These are phyloP conservation scores for Styphnolobium japonicum DNA, from an alignment of 306 rosid genomes.

Conservation along the genomic window DNA sequence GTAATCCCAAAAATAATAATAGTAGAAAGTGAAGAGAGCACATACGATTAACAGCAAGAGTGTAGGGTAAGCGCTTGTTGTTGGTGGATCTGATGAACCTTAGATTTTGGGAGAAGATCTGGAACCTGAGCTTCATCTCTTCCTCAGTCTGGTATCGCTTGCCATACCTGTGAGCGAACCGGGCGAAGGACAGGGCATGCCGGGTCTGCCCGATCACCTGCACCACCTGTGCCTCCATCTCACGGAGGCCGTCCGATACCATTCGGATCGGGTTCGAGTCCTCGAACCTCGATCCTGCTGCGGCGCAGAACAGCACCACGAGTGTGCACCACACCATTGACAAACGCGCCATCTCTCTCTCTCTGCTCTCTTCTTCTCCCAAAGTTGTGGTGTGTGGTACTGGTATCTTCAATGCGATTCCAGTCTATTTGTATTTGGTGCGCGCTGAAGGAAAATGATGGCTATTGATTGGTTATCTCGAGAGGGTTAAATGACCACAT, in stretches of 20 bases:
- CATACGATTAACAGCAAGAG: conserved; percentile 69
- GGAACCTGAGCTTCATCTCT: conserved; percentile 60
- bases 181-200: conserved; percentile 56
- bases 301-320: conserved; percentile 43
- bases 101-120: conserved; percentile 50
- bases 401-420: not conserved
- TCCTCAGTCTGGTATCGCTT: conserved; percentile 58
- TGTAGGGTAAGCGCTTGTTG: conserved; percentile 53
- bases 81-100: conserved; percentile 56
- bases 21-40: not conserved
- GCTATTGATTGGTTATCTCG: too few species aligned
- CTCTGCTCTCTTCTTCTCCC: too few species aligned
- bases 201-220: conserved; percentile 51
- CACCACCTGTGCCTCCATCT: conserved; percentile 46
- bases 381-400: too few species aligned
- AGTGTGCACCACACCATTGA: conserved; percentile 24
- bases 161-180: conserved; percentile 62
- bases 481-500: not conserved
- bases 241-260: conserved; percentile 47
- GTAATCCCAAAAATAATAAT: too few species aligned
- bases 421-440: not conserved
- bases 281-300: conserved; percentile 45
- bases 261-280: conserved; percentile 64
- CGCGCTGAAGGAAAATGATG: too few species aligned
- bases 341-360: conserved; percentile 46